A percentile compares a stretch with the other conserved stretches of the same genome.
phyloP scores from a whole-genome alignment of 1,284 basidiomycete genomes.

The Taiwanofungus camphoratus region DNA sequence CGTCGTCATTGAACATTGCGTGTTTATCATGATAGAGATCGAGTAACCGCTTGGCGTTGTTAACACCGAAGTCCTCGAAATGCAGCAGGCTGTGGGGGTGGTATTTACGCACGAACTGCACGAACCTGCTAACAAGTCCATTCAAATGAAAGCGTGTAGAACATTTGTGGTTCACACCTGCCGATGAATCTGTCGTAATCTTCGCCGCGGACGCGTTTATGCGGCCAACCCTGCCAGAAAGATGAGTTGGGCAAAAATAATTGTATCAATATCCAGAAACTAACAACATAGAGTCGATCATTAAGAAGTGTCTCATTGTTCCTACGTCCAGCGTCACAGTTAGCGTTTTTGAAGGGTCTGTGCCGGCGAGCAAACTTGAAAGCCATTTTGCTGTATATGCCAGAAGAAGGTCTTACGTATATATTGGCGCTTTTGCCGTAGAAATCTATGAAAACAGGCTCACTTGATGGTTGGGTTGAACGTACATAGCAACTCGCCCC shows the following conservation, averaged over 20 bases:
- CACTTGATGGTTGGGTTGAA: background rate
- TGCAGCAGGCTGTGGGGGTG: constrained; percentile 53
- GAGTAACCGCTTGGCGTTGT: constrained; percentile 70
- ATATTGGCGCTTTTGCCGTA: constrained; percentile 82
- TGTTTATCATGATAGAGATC: constrained; percentile 62
- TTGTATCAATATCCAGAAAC: too few relatives aligned
- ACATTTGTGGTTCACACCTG: constrained; percentile 37
- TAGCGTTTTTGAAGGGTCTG: constrained; percentile 67
- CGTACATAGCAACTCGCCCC: constrained; percentile 36
- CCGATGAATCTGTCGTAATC: constrained; percentile 67
- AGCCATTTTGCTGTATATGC: background rate
- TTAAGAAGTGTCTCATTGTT: constrained; percentile 61
- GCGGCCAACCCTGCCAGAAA: constrained; percentile 52
- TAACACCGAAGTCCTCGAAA: constrained; percentile 78
- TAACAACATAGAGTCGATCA: constrained; percentile 59
- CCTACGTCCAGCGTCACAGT: constrained; percentile 74
- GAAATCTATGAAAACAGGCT: constrained; percentile 55
- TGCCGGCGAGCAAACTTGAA: constrained; percentile 67
- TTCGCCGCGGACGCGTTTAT: constrained; percentile 57
- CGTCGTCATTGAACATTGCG: constrained; percentile 78
- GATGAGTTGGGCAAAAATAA: background rate
- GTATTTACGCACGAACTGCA: constrained; percentile 39
- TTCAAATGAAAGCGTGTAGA: constrained; percentile 26
- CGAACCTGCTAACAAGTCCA: constrained; percentile 28
- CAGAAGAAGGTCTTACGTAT: constrained; percentile 48